These are phyloP conservation scores for Karstenula rhodostoma DNA, from an alignment of 2,329 filamentous ascomycete species.

Conservation along the genomic window DNA sequence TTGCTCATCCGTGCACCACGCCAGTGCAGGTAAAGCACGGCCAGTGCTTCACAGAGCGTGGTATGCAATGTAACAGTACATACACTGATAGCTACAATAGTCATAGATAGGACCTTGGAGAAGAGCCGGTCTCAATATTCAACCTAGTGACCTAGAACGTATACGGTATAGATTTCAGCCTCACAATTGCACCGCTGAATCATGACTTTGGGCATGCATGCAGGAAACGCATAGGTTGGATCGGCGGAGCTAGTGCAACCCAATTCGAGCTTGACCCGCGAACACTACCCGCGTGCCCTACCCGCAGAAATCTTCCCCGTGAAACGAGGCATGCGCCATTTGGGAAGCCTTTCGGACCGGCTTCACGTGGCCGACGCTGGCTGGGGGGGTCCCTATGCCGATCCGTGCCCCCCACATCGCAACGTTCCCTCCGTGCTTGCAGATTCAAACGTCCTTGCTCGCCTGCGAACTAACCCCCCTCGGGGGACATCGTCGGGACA, in stretches of 20 bases:
- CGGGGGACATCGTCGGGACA: not conserved
- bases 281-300: not conserved
- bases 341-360: not conserved
- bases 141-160: no score
- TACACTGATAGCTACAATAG: not conserved
- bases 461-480: not conserved
- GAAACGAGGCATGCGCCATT: not conserved
- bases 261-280: not conserved
- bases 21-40: not conserved
- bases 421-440: not conserved
- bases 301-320: not conserved
- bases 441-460: not conserved
- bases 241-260: not conserved
- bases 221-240: not conserved
- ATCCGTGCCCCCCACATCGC: not conserved
- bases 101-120: not conserved
- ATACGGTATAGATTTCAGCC: not conserved
- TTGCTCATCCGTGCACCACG: not conserved
- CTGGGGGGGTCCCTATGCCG: not conserved
- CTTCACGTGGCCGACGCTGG: not conserved
- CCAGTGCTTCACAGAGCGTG: not conserved
- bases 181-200: not conserved
- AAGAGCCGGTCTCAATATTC: not conserved
- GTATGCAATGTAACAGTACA: not conserved
- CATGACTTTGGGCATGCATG: not conserved